phyloP scores from a whole-genome alignment of 441 rosid genomes.

The Sinapis alba region DNA sequence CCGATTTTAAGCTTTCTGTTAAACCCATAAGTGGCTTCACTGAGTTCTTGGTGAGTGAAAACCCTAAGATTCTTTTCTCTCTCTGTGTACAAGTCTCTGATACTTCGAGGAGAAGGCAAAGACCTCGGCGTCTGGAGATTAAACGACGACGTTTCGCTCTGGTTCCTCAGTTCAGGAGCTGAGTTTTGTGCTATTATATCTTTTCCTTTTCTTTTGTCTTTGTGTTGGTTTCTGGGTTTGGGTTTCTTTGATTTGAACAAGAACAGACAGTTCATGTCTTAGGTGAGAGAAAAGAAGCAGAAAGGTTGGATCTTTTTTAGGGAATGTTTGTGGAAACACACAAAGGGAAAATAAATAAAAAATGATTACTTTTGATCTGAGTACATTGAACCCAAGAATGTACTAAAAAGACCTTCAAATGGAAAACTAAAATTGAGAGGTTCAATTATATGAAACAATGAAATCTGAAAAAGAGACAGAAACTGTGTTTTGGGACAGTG shows the following conservation, averaged over 20 bases:
- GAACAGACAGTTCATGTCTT: conserved; percentile 32
- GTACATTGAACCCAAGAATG: not conserved
- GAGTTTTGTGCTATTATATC: conserved; percentile 21
- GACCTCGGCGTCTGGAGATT: conserved; percentile 46
- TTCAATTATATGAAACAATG: not conserved
- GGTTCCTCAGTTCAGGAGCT: conserved; percentile 35
- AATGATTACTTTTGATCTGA: not conserved
- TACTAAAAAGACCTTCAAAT: not conserved
- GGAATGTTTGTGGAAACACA: conserved; percentile 1
- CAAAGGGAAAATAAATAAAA: not conserved
- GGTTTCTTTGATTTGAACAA: conserved; percentile 36
- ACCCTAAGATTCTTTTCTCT: conserved; percentile 67
- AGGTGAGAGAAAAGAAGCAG: not conserved
- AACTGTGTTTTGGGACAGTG: not conserved
- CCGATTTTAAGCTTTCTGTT: conserved; percentile 71
- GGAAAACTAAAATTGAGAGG: not conserved
- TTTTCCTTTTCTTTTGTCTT: conserved; percentile 25
- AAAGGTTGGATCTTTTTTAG: not conserved
- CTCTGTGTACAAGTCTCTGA: conserved; percentile 70
- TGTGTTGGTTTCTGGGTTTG: conserved; percentile 12
- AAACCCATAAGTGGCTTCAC: conserved; percentile 67
- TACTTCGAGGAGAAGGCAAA: conserved; percentile 63
- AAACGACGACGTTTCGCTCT: conserved; percentile 50
- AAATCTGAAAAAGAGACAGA: not conserved
- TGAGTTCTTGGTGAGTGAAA: conserved; percentile 71